Evolutionary conservation across 768 basidiomycete species (phyloP).

Genomic region (Termitomyces sp.): DNA sequence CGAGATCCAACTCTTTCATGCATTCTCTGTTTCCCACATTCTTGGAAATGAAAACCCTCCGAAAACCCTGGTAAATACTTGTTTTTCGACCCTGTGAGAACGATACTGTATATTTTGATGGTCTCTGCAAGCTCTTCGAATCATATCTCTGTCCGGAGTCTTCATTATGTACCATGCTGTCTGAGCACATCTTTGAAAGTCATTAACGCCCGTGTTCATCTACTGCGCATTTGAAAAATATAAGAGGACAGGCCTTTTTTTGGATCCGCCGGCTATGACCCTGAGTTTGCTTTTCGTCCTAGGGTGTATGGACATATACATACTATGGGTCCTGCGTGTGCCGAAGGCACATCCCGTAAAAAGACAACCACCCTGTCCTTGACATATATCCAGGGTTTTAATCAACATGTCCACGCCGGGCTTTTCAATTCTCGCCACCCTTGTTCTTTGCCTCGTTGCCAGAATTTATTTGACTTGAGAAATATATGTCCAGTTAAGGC

Average conservation of each 20-base stretch:
- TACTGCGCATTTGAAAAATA: not conserved
- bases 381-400: not conserved
- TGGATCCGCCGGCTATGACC: not conserved
- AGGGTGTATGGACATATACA: not conserved
- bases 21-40: not conserved
- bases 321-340: not conserved
- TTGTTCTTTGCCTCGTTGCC: slow-evolving; percentile 1
- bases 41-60: not conserved
- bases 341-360: not conserved
- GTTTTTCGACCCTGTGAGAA: not conserved
- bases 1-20: not conserved
- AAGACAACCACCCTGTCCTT: slow-evolving; percentile 1
- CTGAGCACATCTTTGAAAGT: not conserved
- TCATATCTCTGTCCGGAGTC: not conserved
- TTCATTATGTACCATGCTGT: not conserved
- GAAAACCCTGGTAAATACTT: not conserved
- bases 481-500: not conserved
- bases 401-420: not conserved
- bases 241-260: not conserved
- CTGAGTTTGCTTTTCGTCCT: too few relatives aligned
- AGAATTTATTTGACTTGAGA: not conserved
- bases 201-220: not conserved
- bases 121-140: not conserved
- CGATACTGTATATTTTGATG: not conserved
- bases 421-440: not conserved